Evolutionary conservation across 495 filamentous ascomycete genomes (phyloP), one percentile per base, ranked within the genome.

Genomic region (Talaromyces borbonicus): DNA sequence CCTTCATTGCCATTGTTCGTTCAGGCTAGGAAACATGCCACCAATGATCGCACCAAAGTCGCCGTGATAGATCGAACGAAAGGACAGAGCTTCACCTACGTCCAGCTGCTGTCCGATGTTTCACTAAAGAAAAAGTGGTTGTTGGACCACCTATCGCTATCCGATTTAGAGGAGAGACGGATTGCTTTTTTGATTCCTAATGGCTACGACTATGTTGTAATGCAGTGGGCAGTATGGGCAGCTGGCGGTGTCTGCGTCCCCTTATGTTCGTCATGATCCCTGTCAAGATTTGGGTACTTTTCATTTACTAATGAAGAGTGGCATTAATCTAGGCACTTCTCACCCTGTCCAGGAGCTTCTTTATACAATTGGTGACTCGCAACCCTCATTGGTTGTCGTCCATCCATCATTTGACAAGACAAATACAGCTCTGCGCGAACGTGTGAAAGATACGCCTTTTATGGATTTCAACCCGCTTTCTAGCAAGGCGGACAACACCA

Each of bases 121-220:
- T 80, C 79, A 25, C 69, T 62, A 5, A 67, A 73, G 35, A 83
- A 84, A 56, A 73, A 84, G 47, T 67, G 65, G 48, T 72, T 94
- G 52, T 61, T 79, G 22, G 68, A 72, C 43, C 60, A 72, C 11
- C 52, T 69, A 31, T 43, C 51, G 6, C 48, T 63, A 11, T 61
- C 69, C 5, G 71, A 81, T 43, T 63, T 90, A 44, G 72, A 81
- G 19, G 87, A 87, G 46, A 76, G 85, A 57, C 71, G 89, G 50
- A 73, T 94, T 53, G 84, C 86, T 1, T 87, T 92, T 59, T 62
- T 95, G 48, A 74, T 85, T 44, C 86, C 92, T 62, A 94, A 93
- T 64, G 81, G 85, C 50, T 95, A 93, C 62, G 85, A 94, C 61
- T 94, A 92, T 75, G 85, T 94, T 59, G 89, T 85, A 78, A 80